Conservation (phyloP, 208 protist genomes). For the Trypanosoma cruzi region DNA sequence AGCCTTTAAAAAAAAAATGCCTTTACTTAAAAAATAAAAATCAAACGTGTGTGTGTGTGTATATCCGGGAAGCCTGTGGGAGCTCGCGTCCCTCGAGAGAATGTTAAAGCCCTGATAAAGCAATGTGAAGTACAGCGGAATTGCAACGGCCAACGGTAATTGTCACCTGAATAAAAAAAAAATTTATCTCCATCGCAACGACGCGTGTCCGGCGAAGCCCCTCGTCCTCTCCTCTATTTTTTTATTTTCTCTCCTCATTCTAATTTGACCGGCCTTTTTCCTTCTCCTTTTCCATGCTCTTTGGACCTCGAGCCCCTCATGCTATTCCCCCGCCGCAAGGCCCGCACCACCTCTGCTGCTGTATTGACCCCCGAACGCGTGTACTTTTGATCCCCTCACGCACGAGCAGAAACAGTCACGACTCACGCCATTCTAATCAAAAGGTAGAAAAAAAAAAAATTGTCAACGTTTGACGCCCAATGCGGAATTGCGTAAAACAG, state of each 20-base stretch:
- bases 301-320: background rate
- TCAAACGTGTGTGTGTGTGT: background rate
- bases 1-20: no score
- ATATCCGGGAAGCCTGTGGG: background rate
- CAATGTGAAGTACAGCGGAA: background rate
- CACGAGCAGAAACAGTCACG: no score
- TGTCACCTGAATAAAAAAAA: background rate
- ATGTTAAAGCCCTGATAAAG: background rate
- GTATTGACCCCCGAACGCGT: no score
- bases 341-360: background rate
- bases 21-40: no score
- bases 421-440: conserved; percentile 7
- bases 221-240: no score
- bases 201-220: background rate
- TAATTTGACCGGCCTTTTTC: background rate
- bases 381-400: no score
- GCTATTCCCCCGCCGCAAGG: background rate
- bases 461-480: background rate
- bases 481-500: background rate
- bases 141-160: background rate
- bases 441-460: conserved; percentile 18
- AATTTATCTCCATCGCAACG: background rate
- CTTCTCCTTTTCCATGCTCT: background rate
- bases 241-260: background rate
- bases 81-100: background rate